These are phyloP conservation scores for Detonula confervacea DNA, from an alignment of 352 stramenopile species.

Conservation along the genomic window DNA sequence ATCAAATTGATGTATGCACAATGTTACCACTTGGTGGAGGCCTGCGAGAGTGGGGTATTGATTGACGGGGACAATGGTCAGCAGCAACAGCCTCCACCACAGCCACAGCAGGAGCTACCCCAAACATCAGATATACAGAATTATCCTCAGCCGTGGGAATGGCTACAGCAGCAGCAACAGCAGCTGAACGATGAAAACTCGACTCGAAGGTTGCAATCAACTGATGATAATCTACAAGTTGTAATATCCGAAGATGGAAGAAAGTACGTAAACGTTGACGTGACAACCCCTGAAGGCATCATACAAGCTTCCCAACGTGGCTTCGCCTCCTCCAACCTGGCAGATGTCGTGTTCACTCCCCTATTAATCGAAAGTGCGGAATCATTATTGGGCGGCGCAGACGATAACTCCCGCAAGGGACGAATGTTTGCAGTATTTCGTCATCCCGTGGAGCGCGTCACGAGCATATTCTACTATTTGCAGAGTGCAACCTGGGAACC, in stretches of 20 bases:
- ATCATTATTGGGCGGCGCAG: too few relatives aligned
- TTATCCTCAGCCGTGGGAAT: conserved; percentile 16
- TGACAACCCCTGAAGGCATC: conserved; percentile 51
- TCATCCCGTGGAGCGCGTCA: conserved; percentile 56
- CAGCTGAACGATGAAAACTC: not conserved
- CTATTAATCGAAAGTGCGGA: conserved; percentile 34
- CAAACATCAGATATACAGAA: too few relatives aligned
- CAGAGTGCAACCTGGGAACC: conserved; percentile 64
- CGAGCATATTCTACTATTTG: conserved; percentile 70
- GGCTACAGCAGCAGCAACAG: conserved; percentile 27
- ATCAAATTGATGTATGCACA: conserved; percentile 57
- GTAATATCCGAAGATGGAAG: conserved; percentile 48
- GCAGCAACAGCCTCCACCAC: not conserved
- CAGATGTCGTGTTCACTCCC: conserved; percentile 58
- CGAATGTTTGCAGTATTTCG: conserved; percentile 64
- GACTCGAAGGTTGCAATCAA: too few relatives aligned
- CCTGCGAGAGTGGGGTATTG: conserved; percentile 39
- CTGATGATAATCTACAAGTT: too few relatives aligned
- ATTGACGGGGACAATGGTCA: conserved; percentile 17
- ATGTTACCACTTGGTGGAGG: conserved; percentile 51
- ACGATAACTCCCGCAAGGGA: too few relatives aligned
- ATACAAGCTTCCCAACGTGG: conserved; percentile 35
- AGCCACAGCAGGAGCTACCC: not conserved
- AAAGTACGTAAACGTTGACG: conserved; percentile 71
- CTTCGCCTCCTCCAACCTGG: conserved; percentile 48